Conservation (phyloP, 2,329 filamentous ascomycete genomes). For the Lasiodiplodia theobromae region DNA sequence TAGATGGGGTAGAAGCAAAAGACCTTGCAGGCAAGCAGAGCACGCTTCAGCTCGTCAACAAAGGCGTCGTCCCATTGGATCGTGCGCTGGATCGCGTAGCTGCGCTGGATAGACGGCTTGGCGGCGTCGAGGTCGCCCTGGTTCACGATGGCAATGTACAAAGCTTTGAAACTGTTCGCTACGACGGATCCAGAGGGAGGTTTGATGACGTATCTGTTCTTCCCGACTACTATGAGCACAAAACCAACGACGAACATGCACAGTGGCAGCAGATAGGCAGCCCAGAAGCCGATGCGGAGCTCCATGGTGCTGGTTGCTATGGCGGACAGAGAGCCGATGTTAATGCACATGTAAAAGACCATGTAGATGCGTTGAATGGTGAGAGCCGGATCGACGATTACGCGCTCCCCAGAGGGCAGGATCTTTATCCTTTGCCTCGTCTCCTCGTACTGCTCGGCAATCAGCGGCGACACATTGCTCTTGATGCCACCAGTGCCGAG, state of each 20-base stretch:
- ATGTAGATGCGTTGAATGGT: slow-evolving; percentile 51
- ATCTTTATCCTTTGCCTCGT: slow-evolving; percentile 50
- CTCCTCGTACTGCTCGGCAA: slow-evolving; percentile 57
- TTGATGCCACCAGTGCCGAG: slow-evolving; percentile 83
- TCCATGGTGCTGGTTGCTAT: slow-evolving; percentile 74
- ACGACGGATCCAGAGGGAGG: slow-evolving; percentile 34
- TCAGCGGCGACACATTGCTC: slow-evolving; percentile 69
- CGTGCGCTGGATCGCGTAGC: neutral
- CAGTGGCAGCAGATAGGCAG: slow-evolving; percentile 68
- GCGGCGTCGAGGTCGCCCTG: slow-evolving; percentile 62
- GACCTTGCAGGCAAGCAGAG: slow-evolving; percentile 71
- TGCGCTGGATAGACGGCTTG: slow-evolving; percentile 65
- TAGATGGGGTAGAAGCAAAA: slow-evolving; percentile 62
- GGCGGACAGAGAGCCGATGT: slow-evolving; percentile 72
- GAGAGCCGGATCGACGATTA: slow-evolving; percentile 48
- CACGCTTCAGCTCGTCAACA: slow-evolving; percentile 74
- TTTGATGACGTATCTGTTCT: slow-evolving; percentile 32
- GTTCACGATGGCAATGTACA: slow-evolving; percentile 62
- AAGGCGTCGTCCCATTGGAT: slow-evolving; percentile 73
- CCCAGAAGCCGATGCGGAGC: slow-evolving; percentile 70
- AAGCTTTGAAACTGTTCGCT: slow-evolving; percentile 60
- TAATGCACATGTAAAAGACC: slow-evolving; percentile 74
- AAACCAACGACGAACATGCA: slow-evolving; percentile 70
- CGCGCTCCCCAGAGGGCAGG: slow-evolving; percentile 43
- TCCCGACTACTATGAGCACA: slow-evolving; percentile 56